Conservation (phyloP, 139 green algal genomes). For the Axilococcus clingmanii region DNA sequence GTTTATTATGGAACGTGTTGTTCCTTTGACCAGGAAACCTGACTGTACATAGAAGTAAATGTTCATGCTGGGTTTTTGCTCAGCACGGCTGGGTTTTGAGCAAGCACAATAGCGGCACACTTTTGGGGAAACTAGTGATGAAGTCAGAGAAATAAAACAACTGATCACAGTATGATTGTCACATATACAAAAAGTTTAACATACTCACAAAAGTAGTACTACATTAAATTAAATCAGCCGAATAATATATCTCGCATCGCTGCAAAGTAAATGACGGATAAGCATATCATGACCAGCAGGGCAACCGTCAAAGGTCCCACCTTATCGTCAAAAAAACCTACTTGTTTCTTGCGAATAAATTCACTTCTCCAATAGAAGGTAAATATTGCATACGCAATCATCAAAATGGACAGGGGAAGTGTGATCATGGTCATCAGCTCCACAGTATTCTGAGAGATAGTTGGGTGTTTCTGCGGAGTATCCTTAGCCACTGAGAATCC, state of each 20-base stretch:
- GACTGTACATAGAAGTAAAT: no score
- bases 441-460: slow-evolving; percentile 52
- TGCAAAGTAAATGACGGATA: slow-evolving; percentile 55
- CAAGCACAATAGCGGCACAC: no score
- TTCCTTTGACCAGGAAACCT: no score
- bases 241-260: slow-evolving; percentile 20
- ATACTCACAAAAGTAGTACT: background rate
- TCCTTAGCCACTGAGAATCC: slow-evolving; percentile 39
- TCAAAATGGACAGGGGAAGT: slow-evolving; percentile 69
- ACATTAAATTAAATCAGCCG: background rate
- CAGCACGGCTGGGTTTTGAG: no score
- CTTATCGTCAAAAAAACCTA: slow-evolving; percentile 74
- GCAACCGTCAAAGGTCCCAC: slow-evolving; percentile 58
- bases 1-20: no score
- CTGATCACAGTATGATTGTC: no score
- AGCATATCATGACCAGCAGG: slow-evolving; percentile 44
- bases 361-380: slow-evolving; percentile 63
- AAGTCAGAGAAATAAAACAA: no score
- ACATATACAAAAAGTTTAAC: no score
- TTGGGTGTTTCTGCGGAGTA: background rate
- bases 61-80: no score
- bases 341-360: slow-evolving; percentile 70
- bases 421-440: slow-evolving; percentile 63
- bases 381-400: slow-evolving; percentile 72
- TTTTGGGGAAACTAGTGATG: no score